A percentile compares a stretch with the other conserved stretches of the same genome.
These are phyloP conservation scores for Glutinoglossum americanum DNA, from an alignment of 495 filamentous ascomycete genomes.

Conservation along the genomic window DNA sequence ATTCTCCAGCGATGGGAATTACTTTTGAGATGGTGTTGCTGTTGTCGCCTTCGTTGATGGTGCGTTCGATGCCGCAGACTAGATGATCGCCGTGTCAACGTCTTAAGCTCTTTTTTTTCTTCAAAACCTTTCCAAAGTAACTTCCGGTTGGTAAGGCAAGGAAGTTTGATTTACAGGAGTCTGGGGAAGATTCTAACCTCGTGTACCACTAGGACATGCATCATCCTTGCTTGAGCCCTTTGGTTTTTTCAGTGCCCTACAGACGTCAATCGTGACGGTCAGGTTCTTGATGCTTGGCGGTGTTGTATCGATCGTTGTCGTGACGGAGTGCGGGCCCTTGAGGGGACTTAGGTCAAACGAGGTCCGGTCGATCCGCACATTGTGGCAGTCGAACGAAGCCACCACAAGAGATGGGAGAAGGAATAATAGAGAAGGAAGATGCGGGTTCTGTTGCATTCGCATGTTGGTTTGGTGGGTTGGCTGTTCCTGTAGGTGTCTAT, in stretches of 20 bases:
- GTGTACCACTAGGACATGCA: conserved; percentile 37
- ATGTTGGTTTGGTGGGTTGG: background rate
- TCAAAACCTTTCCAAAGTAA: background rate
- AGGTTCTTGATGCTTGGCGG: conserved; percentile 36
- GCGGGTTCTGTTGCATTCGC: background rate
- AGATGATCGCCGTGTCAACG: background rate
- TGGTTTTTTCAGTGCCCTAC: conserved; percentile 35
- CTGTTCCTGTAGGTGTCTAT: background rate
- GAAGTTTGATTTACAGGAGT: too few relatives aligned
- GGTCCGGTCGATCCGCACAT: conserved; percentile 32
- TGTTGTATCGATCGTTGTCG: conserved; percentile 16
- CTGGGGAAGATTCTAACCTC: conserved; percentile 26
- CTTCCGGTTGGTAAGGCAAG: too few relatives aligned
- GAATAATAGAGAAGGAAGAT: background rate
- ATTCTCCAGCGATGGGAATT: conserved; percentile 58
- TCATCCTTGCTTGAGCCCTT: conserved; percentile 25
- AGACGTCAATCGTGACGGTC: conserved; percentile 81
- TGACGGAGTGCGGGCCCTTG: conserved; percentile 52
- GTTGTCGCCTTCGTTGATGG: conserved; percentile 23
- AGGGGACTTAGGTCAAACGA: conserved; percentile 45
- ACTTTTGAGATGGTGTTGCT: conserved; percentile 23
- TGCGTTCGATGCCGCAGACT: conserved; percentile 63
- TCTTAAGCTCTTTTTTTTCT: background rate
- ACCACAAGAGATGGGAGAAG: background rate
- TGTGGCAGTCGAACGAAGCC: conserved; percentile 33